Conservation (phyloP, 176 grass and related monocot species). For the Zizania latifolia region DNA sequence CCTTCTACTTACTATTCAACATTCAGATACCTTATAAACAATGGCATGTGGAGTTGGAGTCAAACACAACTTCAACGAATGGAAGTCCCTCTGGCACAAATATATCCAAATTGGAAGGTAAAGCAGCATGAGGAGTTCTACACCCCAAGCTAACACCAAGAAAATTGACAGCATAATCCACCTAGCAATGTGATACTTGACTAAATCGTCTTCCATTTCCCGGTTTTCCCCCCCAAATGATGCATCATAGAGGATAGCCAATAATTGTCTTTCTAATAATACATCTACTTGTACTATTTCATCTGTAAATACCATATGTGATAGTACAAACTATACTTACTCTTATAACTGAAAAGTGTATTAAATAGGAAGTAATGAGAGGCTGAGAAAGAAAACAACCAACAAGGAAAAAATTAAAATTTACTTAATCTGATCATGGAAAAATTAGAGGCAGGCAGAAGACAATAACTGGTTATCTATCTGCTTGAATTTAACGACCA, state of each 20-base stretch:
- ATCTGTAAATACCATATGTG: constrained; percentile 49
- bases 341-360: neutral
- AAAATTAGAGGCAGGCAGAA: no score
- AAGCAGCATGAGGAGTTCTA: constrained; percentile 61
- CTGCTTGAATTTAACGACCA: neutral
- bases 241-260: constrained; percentile 49
- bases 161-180: constrained; percentile 59
- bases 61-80: constrained; percentile 53
- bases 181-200: constrained; percentile 51
- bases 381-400: neutral
- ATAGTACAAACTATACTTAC: neutral
- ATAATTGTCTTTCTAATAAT: constrained; percentile 49
- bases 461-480: neutral
- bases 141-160: constrained; percentile 58
- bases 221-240: no score
- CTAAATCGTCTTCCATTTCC: constrained; percentile 49
- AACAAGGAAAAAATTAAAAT: neutral
- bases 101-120: constrained; percentile 56
- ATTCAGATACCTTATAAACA: constrained; percentile 52
- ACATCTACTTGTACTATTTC: constrained; percentile 38
- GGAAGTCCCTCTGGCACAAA: constrained; percentile 31
- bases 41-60: constrained; percentile 57
- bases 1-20: neutral
- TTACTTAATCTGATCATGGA: neutral
- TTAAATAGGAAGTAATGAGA: neutral